Evolutionary conservation across 108 stramenopile species (phyloP).

Genomic region (Nitzschia sp.): DNA sequence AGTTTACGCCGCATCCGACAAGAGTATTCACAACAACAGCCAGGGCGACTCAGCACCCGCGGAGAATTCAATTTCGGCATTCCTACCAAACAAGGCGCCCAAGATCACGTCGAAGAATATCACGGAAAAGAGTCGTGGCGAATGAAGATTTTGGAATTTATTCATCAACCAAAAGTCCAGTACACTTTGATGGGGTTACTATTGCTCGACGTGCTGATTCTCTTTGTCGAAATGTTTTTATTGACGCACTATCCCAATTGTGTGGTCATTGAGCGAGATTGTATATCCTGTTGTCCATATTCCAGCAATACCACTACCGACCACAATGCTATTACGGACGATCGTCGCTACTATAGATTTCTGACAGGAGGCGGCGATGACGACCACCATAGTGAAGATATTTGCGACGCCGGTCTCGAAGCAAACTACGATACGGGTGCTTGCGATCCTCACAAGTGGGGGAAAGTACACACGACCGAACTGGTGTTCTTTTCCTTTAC

Average conservation of each 20-base stretch:
- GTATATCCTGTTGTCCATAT: conserved; percentile 51
- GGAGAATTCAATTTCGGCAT: conserved; percentile 29
- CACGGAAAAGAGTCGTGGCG: conserved; percentile 52
- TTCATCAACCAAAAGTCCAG: conserved; percentile 41
- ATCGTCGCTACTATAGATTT: background rate
- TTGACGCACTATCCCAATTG: conserved; percentile 48
- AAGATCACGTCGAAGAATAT: conserved; percentile 16
- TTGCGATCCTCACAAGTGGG: conserved; percentile 50
- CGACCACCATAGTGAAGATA: background rate
- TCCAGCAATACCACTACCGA: background rate
- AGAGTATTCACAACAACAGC: too few species aligned
- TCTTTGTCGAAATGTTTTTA: conserved; percentile 55
- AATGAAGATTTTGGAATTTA: conserved; percentile 26
- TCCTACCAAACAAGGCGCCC: conserved; percentile 22
- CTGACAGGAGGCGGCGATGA: conserved; percentile 6
- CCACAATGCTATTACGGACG: background rate
- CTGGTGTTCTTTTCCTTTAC: conserved; percentile 36
- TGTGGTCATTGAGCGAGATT: conserved; percentile 52
- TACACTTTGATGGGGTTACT: conserved; percentile 44
- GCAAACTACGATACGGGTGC: conserved; percentile 15
- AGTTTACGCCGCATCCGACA: too few species aligned
- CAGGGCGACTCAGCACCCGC: background rate
- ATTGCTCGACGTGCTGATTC: conserved; percentile 51
- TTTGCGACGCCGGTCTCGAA: conserved; percentile 27
- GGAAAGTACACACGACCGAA: conserved; percentile 35